A percentile compares a stretch with the other conserved stretches of the same genome.
Evolutionary conservation across 2,329 filamentous ascomycete species (phyloP).

Genomic region (Fusarium sp.): DNA sequence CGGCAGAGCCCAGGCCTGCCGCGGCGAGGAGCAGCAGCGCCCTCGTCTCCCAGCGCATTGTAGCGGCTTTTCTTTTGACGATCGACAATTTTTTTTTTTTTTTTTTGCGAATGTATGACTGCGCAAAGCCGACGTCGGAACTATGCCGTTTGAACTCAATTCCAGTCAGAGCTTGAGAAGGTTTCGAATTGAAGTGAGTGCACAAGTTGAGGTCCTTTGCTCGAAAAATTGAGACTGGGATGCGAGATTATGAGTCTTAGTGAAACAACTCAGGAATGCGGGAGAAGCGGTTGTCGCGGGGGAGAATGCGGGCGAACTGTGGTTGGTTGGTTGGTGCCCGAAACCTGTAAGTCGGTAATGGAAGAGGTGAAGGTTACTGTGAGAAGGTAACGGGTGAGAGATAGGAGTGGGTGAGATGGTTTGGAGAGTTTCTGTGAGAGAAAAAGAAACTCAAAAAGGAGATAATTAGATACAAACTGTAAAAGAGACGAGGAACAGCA

Average conservation of each 20-base stretch:
- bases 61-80: constrained; percentile 15
- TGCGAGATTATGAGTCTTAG: constrained; percentile 35
- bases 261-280: constrained; percentile 38
- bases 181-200: constrained; percentile 27
- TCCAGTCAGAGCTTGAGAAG: constrained; percentile 19
- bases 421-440: neutral
- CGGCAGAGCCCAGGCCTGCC: constrained; percentile 56
- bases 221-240: constrained; percentile 7
- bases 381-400: constrained; percentile 26
- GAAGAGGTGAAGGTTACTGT: constrained; percentile 26
- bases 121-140: constrained; percentile 23
- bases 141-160: constrained; percentile 30
- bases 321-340: constrained; percentile 39
- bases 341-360: constrained; percentile 24
- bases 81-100: constrained; percentile 10
- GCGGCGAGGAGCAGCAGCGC: constrained; percentile 59
- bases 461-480: constrained; percentile 21
- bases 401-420: constrained; percentile 14
- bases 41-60: constrained; percentile 48
- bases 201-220: constrained; percentile 13
- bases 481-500: constrained; percentile 35
- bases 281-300: constrained; percentile 35
- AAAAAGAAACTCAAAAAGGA: constrained; percentile 10
- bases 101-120: constrained; percentile 14
- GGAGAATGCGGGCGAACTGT: constrained; percentile 29